Evolutionary conservation across 345 rosid genomes (phyloP).

Genomic region (Arabis hirsuta): DNA sequence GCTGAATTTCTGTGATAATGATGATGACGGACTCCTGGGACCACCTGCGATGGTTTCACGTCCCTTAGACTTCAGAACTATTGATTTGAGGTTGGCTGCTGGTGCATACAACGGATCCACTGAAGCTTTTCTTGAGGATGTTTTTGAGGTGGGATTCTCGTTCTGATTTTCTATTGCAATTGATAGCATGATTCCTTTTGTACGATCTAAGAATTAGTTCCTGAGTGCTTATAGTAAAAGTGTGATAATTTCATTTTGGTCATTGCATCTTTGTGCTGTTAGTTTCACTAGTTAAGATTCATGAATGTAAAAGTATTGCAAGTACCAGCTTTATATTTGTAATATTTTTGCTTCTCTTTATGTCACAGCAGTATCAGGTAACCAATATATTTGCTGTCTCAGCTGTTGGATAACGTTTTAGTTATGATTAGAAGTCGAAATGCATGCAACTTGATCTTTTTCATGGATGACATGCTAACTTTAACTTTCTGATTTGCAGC

Average conservation of each 20-base stretch:
- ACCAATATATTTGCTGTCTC: background rate
- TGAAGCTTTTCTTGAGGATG: constrained; percentile 95
- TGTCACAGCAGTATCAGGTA: constrained; percentile 12
- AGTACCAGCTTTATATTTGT: constrained; percentile 17
- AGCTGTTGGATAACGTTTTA: constrained; percentile 23
- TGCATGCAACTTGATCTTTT: constrained; percentile 29
- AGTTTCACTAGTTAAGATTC: constrained; percentile 22
- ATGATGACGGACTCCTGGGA: constrained; percentile 96
- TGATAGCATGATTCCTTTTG: constrained; percentile 23
- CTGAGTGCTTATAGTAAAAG: constrained; percentile 10
- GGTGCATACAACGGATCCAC: constrained; percentile 88
- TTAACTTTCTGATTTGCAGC: constrained; percentile 60
- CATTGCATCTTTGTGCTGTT: constrained; percentile 2
- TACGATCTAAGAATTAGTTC: constrained; percentile 28
- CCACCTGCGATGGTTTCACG: constrained; percentile 96
- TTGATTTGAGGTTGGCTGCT: constrained; percentile 90
- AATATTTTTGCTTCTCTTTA: constrained; percentile 13
- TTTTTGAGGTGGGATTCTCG: constrained; percentile 73
- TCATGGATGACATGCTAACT: constrained; percentile 35
- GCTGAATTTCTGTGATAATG: constrained; percentile 70
- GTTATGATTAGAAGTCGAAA: constrained; percentile 11
- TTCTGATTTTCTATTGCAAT: constrained; percentile 20
- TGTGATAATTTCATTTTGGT: background rate
- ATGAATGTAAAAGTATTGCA: constrained; percentile 4
- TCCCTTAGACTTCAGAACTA: constrained; percentile 93